These are phyloP conservation scores for Choricystis sp. DNA, from an alignment of 139 green algal species.

Conservation along the genomic window DNA sequence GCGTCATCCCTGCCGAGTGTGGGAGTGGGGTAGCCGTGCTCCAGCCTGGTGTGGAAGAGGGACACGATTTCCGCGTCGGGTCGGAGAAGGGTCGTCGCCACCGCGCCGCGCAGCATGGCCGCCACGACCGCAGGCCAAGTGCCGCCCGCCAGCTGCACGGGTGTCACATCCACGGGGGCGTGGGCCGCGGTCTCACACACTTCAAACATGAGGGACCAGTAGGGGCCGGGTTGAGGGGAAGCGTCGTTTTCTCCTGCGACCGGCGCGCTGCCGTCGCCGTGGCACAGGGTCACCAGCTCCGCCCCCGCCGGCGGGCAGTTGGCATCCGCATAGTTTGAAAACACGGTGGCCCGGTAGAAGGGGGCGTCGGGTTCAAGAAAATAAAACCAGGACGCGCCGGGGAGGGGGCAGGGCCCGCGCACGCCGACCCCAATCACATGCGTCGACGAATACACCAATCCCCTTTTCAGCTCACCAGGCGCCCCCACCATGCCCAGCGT, in stretches of 20 bases:
- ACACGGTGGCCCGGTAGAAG: constrained; percentile 80
- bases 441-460: constrained; percentile 52
- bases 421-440: constrained; percentile 70
- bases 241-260: constrained; percentile 1
- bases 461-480: constrained; percentile 43
- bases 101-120: constrained; percentile 56
- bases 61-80: constrained; percentile 55
- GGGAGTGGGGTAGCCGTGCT: constrained; percentile 80
- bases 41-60: constrained; percentile 64
- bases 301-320: constrained; percentile 49
- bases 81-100: constrained; percentile 54
- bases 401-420: constrained; percentile 52
- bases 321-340: constrained; percentile 71
- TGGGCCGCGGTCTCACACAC: constrained; percentile 43
- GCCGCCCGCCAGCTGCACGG: constrained; percentile 37
- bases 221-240: constrained; percentile 30
- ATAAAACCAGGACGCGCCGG: constrained; percentile 87
- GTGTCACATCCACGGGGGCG: constrained; percentile 55
- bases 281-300: constrained; percentile 56
- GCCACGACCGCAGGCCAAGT: constrained; percentile 44
- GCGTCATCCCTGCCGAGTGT: constrained; percentile 53
- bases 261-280: constrained; percentile 28
- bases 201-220: constrained; percentile 92
- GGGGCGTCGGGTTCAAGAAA: constrained; percentile 78
- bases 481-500: constrained; percentile 48